phyloP scores from a whole-genome alignment of 2,329 filamentous ascomycete species.

The Xylariaceae sp. region DNA sequence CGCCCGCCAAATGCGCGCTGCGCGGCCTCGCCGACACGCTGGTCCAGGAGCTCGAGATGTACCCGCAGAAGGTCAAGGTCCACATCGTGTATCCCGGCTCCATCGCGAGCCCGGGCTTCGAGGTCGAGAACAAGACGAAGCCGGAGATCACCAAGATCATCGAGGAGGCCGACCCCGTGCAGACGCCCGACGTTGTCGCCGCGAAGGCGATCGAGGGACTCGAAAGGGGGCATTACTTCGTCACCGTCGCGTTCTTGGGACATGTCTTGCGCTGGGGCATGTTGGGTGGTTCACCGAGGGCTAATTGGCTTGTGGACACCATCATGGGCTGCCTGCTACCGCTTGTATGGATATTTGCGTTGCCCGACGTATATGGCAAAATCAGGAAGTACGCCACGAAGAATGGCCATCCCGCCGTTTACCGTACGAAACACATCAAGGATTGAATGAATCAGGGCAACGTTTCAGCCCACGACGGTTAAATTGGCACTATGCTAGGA shows the following conservation, averaged over 20 bases:
- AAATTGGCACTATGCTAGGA: neutral
- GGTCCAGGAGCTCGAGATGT: constrained; percentile 81
- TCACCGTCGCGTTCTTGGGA: constrained; percentile 76
- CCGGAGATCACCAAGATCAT: constrained; percentile 77
- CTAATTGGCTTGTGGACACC: constrained; percentile 63
- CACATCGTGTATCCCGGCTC: constrained; percentile 84
- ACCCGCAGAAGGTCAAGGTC: constrained; percentile 79
- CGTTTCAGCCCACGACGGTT: neutral
- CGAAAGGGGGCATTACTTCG: constrained; percentile 77
- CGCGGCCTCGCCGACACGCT: constrained; percentile 82
- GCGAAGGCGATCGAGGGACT: constrained; percentile 69
- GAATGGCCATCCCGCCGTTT: constrained; percentile 60
- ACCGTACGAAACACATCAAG: constrained; percentile 39
- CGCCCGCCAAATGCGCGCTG: constrained; percentile 82
- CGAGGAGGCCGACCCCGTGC: constrained; percentile 80
- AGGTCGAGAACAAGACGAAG: constrained; percentile 76
- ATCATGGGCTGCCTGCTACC: constrained; percentile 56
- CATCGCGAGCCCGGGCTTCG: constrained; percentile 76
- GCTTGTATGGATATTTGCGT: constrained; percentile 61
- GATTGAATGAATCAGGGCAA: neutral
- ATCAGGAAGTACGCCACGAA: constrained; percentile 59
- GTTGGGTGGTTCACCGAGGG: constrained; percentile 59
- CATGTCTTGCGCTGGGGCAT: constrained; percentile 68
- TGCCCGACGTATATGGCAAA: constrained; percentile 59
- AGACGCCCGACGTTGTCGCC: constrained; percentile 80